A percentile compares a stretch with the other conserved stretches of the same genome.
These are phyloP conservation scores for Clavispora phyllophila DNA, from an alignment of 805 yeast species.

Conservation along the genomic window DNA sequence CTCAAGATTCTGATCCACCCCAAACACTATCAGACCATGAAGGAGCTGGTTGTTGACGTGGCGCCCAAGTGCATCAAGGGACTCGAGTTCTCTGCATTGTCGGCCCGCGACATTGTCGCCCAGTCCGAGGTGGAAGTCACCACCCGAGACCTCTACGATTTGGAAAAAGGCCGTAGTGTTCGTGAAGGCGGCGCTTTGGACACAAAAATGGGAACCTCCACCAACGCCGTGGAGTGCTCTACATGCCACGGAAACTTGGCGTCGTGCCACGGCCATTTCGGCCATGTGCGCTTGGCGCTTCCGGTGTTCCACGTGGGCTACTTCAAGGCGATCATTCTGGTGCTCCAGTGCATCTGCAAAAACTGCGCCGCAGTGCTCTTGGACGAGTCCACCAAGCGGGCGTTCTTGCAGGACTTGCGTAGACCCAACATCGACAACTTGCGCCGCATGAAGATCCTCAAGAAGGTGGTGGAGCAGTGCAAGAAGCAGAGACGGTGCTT, in stretches of 20 bases:
- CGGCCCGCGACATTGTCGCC: conserved; percentile 84
- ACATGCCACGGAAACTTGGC: conserved; percentile 92
- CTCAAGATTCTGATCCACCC: neutral
- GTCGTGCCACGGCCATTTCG: conserved; percentile 97
- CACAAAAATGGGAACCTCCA: conserved; percentile 88
- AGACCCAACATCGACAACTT: conserved; percentile 86
- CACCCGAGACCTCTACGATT: conserved; percentile 86
- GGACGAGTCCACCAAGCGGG: conserved; percentile 65
- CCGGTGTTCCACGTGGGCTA: conserved; percentile 98
- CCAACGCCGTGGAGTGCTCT: conserved; percentile 76
- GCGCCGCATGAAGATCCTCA: conserved; percentile 84
- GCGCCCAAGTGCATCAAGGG: conserved; percentile 91
- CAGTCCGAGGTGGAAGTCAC: conserved; percentile 93
- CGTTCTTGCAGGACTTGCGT: conserved; percentile 71
- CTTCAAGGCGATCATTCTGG: conserved; percentile 84
- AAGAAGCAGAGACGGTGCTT: conserved; percentile 91
- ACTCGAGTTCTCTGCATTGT: conserved; percentile 87
- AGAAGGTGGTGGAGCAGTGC: conserved; percentile 83
- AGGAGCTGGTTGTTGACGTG: conserved; percentile 59
- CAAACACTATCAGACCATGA: conserved; percentile 21
- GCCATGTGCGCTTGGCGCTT: conserved; percentile 85
- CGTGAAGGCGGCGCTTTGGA: conserved; percentile 85
- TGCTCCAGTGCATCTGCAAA: conserved; percentile 88
- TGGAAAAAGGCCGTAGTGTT: conserved; percentile 84
- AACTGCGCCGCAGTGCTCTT: conserved; percentile 75